A percentile compares a stretch with the other conserved stretches of the same genome.
Evolutionary conservation across 495 filamentous ascomycete species (phyloP).

Genomic region (Aspergillus mulundensis): DNA sequence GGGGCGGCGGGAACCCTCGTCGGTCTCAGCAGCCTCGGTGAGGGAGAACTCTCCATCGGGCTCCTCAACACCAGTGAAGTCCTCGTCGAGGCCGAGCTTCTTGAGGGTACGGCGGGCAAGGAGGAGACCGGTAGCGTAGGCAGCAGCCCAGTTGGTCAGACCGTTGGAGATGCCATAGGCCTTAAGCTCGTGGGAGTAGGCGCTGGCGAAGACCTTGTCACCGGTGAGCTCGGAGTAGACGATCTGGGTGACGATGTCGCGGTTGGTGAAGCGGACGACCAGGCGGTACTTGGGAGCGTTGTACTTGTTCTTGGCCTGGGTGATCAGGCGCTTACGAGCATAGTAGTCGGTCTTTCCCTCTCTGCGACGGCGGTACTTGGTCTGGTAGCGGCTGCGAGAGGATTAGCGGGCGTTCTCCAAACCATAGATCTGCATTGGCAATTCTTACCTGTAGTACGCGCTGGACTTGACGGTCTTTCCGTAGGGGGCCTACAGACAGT

Average conservation of each 20-base stretch:
- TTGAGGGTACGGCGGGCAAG: conserved; percentile 92
- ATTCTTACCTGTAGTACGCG: conserved; percentile 89
- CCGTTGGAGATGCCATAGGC: conserved; percentile 96
- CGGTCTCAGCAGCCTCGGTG: conserved; percentile 84
- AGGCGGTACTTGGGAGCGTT: conserved; percentile 99
- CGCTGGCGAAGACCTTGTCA: conserved; percentile 90
- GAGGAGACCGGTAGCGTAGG: conserved; percentile 94
- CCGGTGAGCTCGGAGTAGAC: conserved; percentile 93
- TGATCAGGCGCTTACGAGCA: conserved; percentile 98
- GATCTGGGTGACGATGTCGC: conserved; percentile 97
- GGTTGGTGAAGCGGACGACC: conserved; percentile 99
- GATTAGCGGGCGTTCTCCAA: conserved; percentile 18
- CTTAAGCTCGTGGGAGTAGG: conserved; percentile 97
- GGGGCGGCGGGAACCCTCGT: conserved; percentile 80
- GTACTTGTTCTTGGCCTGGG: conserved; percentile 99
- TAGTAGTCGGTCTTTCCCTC: conserved; percentile 99
- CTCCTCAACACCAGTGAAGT: conserved; percentile 92
- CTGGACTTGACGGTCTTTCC: conserved; percentile 94
- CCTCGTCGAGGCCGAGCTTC: conserved; percentile 91
- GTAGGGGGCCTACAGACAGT: conserved; percentile 65
- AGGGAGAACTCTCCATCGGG: conserved; percentile 88
- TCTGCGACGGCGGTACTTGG: conserved; percentile 98
- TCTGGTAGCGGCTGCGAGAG: conserved; percentile 85
- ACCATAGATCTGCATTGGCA: neutral
- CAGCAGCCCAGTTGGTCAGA: conserved; percentile 99